Evolutionary conservation across 176 grass and related monocot species (phyloP), one percentile per base, ranked within the genome.

Genomic region (Triticum urartu): DNA sequence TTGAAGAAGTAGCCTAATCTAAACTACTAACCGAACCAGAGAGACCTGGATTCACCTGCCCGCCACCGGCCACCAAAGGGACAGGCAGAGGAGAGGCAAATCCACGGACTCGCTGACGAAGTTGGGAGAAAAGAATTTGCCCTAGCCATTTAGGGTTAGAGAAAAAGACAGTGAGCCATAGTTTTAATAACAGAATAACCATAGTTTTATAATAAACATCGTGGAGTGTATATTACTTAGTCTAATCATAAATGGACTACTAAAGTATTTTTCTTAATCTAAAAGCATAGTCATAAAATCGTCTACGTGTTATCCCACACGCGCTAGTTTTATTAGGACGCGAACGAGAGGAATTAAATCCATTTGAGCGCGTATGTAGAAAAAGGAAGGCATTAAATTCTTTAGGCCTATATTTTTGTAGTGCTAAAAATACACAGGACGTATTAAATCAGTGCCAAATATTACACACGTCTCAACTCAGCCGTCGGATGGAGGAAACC

Each of bases 401-500:
- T 18, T 18, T 18, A 2, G 50, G 50, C 15, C 50, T 54, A 11
- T 62, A 62, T 24, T 22, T 62, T 62, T 22, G 1, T 11, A 24
- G 1, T 54, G 50, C 28, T 34, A 34, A 14, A 75, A 75, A 48
- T 43, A 73, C 26, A 72, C 22, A 4, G 18, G 3, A 36, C 14
- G 42, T 50, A 17, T 14, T 47, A 74, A 28, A 74, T 26, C 39
- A 26, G n/a, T 26, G 22, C 6, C 5, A 17, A 48, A 54, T 17
- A 74, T 74, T 39, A 3, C 11, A 2, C 15, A 28, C 15, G 28
- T 7, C 17, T 48, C 43, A 42, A 38, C 17, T 1, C 0, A 7
- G 54, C 43, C 54, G 40, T 64, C n/a, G 38, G 64, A 88, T 88
- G 14, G 30, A n/a, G 69, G 21, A 54, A 15, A 65, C 1, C 6